Base-by-base conservation (phyloP, 2,329 filamentous ascomycete species). In the Pseudovirgaria hyperparasitica region DNA sequence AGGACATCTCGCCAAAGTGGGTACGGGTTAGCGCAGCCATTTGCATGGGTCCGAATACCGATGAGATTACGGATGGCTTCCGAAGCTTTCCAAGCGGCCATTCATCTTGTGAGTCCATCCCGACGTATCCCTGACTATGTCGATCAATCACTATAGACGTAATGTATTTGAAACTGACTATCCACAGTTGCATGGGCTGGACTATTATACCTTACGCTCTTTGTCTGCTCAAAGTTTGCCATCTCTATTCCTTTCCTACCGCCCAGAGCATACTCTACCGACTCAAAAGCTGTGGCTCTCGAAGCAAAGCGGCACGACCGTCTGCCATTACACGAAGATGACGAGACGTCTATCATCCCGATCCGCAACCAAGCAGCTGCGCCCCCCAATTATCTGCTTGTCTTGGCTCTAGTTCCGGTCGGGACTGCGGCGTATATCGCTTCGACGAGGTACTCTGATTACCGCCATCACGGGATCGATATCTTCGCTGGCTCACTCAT, bases 381-480 rank as follows among this genome's bases (percentile, higher is more conserved):
- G 0, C 84, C 86, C 1, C 86, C 86, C 0, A 59, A 86, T 6
- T 87, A 84, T 45, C 72, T 90, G 3, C 63, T 92, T 9, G 58
- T 76, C 23, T 50, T 87, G 18, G 67, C 73, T 2, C 60, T 84
- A 11, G 54, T 82, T 2, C 86, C 86, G 3, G 69, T 85, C 37
- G 77, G 74, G 30, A 60, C 71, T 2, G 78, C 85, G 5, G 69
- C 85, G 36, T 93, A 85, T 57, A 79, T 94, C 35, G 67, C 77
- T n/a, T 72, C 76, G 16, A 87, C 82, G 2, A 78, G 87, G 8
- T 96, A 78, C 69, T 85, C 77, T 33, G 77, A 94, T 52, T 92
- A 77, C 58, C 74, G 82, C 20, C 87, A 96, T 52, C 81, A 87
- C 49, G 85, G 77, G n/a, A 87, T 93, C 49, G 87, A 96, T 38